phyloP scores from a whole-genome alignment of 2,329 filamentous ascomycete genomes.

The Aspergillus transmontanensis region DNA sequence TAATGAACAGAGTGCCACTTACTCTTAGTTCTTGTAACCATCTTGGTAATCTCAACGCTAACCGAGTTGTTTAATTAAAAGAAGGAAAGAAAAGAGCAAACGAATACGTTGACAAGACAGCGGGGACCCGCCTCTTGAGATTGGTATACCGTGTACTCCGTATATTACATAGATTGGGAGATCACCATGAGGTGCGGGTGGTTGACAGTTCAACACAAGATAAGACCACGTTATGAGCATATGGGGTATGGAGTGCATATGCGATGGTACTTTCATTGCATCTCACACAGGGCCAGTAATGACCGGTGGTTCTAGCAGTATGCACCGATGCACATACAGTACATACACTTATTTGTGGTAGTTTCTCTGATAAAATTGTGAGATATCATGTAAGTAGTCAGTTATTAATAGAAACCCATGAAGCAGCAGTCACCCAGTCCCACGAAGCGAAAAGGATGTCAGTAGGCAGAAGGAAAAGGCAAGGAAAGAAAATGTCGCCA shows the following conservation, averaged over 20 bases:
- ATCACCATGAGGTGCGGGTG: not conserved
- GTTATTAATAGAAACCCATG: slow-evolving; percentile 10
- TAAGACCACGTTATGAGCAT: not conserved
- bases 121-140: not conserved
- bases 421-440: not conserved
- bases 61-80: not conserved
- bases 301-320: not conserved
- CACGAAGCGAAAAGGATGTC: not conserved
- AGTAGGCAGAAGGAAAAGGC: slow-evolving; percentile 2
- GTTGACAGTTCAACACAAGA: not conserved
- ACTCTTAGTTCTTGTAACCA: not conserved
- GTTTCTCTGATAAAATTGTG: no score
- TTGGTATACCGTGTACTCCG: not conserved
- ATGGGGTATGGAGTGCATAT: not conserved
- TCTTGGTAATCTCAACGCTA: not conserved
- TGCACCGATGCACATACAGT: not conserved
- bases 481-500: not conserved
- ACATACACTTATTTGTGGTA: not conserved
- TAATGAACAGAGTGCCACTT: not conserved
- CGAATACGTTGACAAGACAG: not conserved
- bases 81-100: not conserved
- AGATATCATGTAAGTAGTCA: not conserved
- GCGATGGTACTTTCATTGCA: not conserved
- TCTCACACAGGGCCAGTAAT: not conserved
- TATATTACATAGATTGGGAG: not conserved